Evolutionary conservation across 2,329 filamentous ascomycete species (phyloP).

Genomic region (Magnaporthales sp.): DNA sequence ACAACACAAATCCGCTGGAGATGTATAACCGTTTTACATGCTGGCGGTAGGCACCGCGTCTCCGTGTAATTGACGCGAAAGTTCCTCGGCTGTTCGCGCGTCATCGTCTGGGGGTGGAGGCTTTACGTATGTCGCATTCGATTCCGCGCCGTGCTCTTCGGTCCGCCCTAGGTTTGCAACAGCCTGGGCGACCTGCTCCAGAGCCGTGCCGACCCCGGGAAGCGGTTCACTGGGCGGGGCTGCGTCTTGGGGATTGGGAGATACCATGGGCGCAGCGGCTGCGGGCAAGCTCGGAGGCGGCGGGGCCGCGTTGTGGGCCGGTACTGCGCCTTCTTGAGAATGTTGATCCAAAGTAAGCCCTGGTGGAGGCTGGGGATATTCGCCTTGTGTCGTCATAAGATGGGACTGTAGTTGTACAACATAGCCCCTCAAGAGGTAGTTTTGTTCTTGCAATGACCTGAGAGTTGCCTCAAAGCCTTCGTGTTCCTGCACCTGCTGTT

Average conservation of each 20-base stretch:
- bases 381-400: constrained; percentile 73
- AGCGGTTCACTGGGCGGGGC: constrained; percentile 10
- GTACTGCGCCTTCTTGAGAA: neutral
- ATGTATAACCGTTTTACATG: constrained; percentile 18
- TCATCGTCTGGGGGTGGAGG: constrained; percentile 31
- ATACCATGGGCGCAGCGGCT: constrained; percentile 1
- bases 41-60: constrained; percentile 24
- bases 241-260: constrained; percentile 7
- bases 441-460: constrained; percentile 78
- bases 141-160: constrained; percentile 7
- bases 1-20: neutral
- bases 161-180: constrained; percentile 18
- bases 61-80: constrained; percentile 42
- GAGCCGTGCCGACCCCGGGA: constrained; percentile 24
- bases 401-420: constrained; percentile 83
- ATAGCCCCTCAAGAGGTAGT: constrained; percentile 86
- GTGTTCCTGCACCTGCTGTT: constrained; percentile 83
- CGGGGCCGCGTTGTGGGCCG: constrained; percentile 19
- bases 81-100: constrained; percentile 40
- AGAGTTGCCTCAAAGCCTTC: constrained; percentile 66
- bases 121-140: constrained; percentile 21
- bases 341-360: constrained; percentile 60
- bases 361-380: constrained; percentile 74
- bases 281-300: neutral
- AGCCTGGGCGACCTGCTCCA: constrained; percentile 43